Evolutionary conservation across 2,329 filamentous ascomycete species (phyloP), one percentile per base, ranked within the genome.

Genomic region (Fusarium goolgardi): DNA sequence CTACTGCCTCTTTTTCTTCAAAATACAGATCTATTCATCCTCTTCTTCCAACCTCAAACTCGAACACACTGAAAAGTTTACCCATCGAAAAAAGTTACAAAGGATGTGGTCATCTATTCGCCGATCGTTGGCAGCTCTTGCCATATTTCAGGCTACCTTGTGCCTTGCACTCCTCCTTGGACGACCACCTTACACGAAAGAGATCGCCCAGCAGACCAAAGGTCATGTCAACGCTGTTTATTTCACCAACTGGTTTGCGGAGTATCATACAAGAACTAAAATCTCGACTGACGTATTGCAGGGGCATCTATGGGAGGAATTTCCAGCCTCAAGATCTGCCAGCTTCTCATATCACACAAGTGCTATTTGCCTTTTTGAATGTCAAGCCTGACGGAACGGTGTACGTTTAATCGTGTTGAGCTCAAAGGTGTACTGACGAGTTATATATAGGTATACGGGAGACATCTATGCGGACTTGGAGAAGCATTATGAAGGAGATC

Each of bases 291-390:
- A 65, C 43, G 10, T 21, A 27, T 12, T 35, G 15, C 13, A 69
- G 66, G 65, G 57, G 61, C 12, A 67, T 56, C 12, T 55, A 69
- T 20, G 47, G 45, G 50, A 61, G 62, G 46, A 45, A 66, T 34
- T 69, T 67, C 79, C 45, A 86, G 23, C 62, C 66, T 34, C 63
- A 67, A 45, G 49, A 69, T 40, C 54, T 69, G 18, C 40, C 55
- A 15, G 56, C 47, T 27, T 59, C 66, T 20, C 85, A 93, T 65
- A 80, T 97, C 52, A 95, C 91, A 1, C 92, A 96, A 72, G 83
- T 97, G 3, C 83, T 97, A 3, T 97, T 88, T 73, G 86, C 93
- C 3, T 97, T 97, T 78, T 91, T 92, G 72, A 94, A 96, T 74
- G 78, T 96, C 20, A 82, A 83, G 11, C 76, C 86, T 1, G 86